Percentiles rank a stretch among this genome's conserved stretches.
phyloP scores from a whole-genome alignment of 78 protist species.

The Protostelium mycophagum region DNA sequence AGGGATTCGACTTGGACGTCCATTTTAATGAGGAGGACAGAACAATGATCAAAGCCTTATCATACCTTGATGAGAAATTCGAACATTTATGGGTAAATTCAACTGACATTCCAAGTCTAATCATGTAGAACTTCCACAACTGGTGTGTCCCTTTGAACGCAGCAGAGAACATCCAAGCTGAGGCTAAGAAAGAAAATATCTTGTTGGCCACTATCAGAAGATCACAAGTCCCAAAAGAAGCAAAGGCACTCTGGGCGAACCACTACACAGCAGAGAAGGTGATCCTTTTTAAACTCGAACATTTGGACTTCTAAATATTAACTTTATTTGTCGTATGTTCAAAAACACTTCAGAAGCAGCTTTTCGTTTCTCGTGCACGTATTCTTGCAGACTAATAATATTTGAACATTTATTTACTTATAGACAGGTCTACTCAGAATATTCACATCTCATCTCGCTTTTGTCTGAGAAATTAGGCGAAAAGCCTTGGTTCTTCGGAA shows the following conservation, averaged over 20 bases:
- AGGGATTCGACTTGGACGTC: not conserved
- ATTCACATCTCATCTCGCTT: not conserved
- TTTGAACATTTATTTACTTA: not conserved
- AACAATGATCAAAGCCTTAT: not conserved
- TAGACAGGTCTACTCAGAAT: not conserved
- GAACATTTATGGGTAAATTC: not conserved
- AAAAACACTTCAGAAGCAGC: no score
- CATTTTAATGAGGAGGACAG: not conserved
- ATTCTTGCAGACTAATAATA: not conserved
- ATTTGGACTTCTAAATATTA: no score
- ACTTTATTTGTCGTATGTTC: no score
- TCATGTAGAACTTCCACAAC: not conserved
- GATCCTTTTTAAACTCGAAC: no score
- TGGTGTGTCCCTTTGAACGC: not conserved
- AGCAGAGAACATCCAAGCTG: not conserved
- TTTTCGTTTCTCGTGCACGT: no score
- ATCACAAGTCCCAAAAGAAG: not conserved
- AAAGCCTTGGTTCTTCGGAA: not conserved
- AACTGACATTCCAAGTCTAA: not conserved
- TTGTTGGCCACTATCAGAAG: not conserved
- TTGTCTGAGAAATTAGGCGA: not conserved
- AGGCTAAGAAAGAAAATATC: not conserved
- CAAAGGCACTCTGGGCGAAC: not conserved
- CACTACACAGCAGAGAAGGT: not conserved
- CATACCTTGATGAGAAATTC: not conserved